These are phyloP conservation scores for Hibiscus syriacus DNA, from an alignment of 345 rosid genomes.

Conservation along the genomic window DNA sequence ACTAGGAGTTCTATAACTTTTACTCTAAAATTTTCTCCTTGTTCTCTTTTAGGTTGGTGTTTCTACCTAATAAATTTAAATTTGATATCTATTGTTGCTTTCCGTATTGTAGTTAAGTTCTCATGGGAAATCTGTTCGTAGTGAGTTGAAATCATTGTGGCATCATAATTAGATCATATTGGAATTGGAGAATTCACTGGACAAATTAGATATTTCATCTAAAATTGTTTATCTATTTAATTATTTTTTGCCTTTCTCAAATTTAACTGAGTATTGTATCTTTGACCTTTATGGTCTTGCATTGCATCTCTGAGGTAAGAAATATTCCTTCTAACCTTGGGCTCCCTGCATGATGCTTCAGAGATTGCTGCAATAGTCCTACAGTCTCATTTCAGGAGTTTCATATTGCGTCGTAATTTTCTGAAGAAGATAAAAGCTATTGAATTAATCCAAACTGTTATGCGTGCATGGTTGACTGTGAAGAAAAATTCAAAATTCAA, in stretches of 20 bases:
- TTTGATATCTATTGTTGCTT: neutral
- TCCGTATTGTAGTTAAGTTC: neutral
- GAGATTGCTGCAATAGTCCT: constrained; percentile 57
- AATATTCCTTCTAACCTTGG: constrained; percentile 6
- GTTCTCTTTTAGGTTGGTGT: neutral
- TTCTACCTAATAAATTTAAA: neutral
- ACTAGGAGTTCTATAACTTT: neutral
- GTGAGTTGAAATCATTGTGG: neutral
- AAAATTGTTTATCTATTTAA: neutral
- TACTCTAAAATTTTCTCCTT: neutral
- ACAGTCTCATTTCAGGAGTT: constrained; percentile 54
- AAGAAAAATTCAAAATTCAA: constrained; percentile 28
- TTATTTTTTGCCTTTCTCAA: neutral
- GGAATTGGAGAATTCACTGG: neutral
- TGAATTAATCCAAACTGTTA: constrained; percentile 42
- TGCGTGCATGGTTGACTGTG: constrained; percentile 45
- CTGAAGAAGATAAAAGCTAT: constrained; percentile 40
- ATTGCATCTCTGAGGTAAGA: neutral
- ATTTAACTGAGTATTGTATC: neutral
- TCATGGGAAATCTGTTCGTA: neutral
- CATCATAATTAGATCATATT: neutral
- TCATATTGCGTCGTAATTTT: constrained; percentile 30
- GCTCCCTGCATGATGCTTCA: constrained; percentile 19
- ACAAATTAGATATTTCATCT: neutral
- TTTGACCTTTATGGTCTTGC: neutral